phyloP scores from a whole-genome alignment of 495 filamentous ascomycete genomes.

The Xylaria flabelliformis region DNA sequence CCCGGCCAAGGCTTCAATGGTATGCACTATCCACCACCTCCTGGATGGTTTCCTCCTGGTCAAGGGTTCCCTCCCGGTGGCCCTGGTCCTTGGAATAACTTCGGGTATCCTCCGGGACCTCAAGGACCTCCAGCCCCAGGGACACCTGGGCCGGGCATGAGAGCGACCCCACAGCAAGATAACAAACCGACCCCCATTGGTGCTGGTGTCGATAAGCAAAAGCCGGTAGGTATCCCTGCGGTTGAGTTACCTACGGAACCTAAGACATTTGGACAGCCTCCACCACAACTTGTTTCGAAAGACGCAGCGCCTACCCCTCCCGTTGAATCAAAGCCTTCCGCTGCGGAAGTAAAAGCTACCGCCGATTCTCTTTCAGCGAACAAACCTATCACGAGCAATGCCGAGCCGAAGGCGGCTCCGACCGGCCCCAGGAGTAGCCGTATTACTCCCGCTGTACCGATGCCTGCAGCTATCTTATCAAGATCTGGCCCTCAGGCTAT shows the following conservation, averaged over 20 bases:
- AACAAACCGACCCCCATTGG: conserved; percentile 62
- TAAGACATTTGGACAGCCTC: conserved; percentile 47
- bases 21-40: conserved; percentile 64
- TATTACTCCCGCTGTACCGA: conserved; percentile 61
- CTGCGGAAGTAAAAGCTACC: conserved; percentile 60
- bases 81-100: conserved; percentile 64
- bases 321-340: conserved; percentile 70
- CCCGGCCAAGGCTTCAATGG: conserved; percentile 49
- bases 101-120: conserved; percentile 53
- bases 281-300: conserved; percentile 38
- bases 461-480: conserved; percentile 71
- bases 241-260: conserved; percentile 47
- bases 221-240: conserved; percentile 44
- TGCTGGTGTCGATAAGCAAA: conserved; percentile 57
- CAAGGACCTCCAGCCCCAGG: conserved; percentile 45
- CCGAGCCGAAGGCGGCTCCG: conserved; percentile 55
- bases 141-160: conserved; percentile 46
- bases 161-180: conserved; percentile 44
- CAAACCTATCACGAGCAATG: conserved; percentile 41
- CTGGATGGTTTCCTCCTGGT: conserved; percentile 82
- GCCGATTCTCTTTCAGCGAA: conserved; percentile 48
- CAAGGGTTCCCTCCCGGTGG: conserved; percentile 75
- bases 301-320: conserved; percentile 55
- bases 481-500: conserved; percentile 42
- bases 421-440: conserved; percentile 67